A percentile compares a stretch with the other conserved stretches of the same genome.
These are phyloP conservation scores for Smithsoniella earleae DNA, from an alignment of 163 green algal species.

Conservation along the genomic window DNA sequence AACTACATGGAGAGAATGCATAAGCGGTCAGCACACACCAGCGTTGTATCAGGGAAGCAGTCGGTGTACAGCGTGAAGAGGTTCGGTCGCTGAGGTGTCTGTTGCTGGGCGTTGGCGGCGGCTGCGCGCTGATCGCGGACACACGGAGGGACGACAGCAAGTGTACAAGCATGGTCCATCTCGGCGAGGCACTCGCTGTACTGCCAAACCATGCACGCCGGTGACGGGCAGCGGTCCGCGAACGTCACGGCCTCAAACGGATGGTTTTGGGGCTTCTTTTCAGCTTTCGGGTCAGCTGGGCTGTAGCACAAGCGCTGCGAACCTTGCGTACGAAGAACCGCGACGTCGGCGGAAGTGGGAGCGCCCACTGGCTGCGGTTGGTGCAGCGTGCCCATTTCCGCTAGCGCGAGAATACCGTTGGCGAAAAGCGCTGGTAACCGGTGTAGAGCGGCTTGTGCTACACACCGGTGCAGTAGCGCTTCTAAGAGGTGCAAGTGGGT, in stretches of 20 bases:
- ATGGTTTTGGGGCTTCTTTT: too few relatives aligned
- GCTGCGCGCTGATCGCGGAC: not conserved
- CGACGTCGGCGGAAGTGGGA: not conserved
- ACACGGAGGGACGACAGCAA: not conserved
- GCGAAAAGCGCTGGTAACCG: conserved; percentile 11
- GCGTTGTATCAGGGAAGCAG: conserved; percentile 2
- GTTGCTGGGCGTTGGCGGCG: not conserved
- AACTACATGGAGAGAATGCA: too few relatives aligned
- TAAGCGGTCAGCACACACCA: too few relatives aligned
- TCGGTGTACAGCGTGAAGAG: conserved; percentile 18
- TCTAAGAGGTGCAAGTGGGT: conserved; percentile 9
- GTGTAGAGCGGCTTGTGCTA: conserved; percentile 1
- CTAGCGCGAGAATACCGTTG: conserved; percentile 7
- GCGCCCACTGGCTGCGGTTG: conserved; percentile 13
- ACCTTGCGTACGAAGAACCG: too few relatives aligned
- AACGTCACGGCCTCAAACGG: too few relatives aligned
- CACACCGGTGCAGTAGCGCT: conserved; percentile 17
- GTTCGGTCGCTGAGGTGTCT: not conserved
- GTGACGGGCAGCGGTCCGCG: not conserved
- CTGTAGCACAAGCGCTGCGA: too few relatives aligned
- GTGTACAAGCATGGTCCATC: conserved; percentile 28
- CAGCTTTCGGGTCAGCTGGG: too few relatives aligned
- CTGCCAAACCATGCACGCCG: not conserved
- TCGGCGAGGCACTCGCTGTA: conserved; percentile 25
- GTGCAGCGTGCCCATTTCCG: not conserved